Evolutionary conservation across 208 protist species (phyloP), one percentile per base, ranked within the genome.

Genomic region (Phytomonas francai): DNA sequence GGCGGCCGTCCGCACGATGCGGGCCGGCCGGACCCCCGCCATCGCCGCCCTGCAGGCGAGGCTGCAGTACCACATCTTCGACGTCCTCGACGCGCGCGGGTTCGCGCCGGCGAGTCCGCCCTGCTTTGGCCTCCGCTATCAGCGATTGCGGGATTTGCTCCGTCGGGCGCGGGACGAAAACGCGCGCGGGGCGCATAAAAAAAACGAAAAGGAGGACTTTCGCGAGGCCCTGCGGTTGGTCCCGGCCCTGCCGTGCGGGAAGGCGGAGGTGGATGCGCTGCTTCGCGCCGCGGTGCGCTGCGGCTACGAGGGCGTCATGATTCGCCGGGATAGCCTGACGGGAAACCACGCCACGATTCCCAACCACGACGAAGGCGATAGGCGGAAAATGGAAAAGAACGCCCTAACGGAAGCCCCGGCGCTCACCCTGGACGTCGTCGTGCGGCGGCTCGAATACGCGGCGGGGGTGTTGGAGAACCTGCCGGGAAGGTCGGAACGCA

Each of bases 1-100:
- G 31, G 91, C 87, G 2, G 87, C 87, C 6, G 84, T 95, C n/a
- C 86, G 89, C 60, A 92, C 89, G 3, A 89, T 77, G 22, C 79
- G 83, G 0, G 78, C 80, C 9, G 56, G 67, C 27, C 73, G 77
- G 61, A 92, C 89, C 5, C 75, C 80, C 9, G 83, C 77, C 34
- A 68, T 89, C 25, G 74, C 63, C 30, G 74, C 76, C n/a, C 71
- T 93, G 56, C 89, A 95, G 58, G 54, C 49, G 8, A 67, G 84
- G 68, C 57, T 95, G 51, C 85, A 95, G 76, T 91, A 89, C 68
- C 89, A 95, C 70, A 76, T 88, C n/a, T 95, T 95, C 58, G 89
- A 95, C 64, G 71, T 93, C 33, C 73, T 95, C 28, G 89, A 95
- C 71, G 75, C 84, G 7, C 62, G 61, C 11, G 64, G 75, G 61